Evolutionary conservation across 108 stramenopile species (phyloP), one percentile per base, ranked within the genome.

Genomic region (Bacterosira constricta): DNA sequence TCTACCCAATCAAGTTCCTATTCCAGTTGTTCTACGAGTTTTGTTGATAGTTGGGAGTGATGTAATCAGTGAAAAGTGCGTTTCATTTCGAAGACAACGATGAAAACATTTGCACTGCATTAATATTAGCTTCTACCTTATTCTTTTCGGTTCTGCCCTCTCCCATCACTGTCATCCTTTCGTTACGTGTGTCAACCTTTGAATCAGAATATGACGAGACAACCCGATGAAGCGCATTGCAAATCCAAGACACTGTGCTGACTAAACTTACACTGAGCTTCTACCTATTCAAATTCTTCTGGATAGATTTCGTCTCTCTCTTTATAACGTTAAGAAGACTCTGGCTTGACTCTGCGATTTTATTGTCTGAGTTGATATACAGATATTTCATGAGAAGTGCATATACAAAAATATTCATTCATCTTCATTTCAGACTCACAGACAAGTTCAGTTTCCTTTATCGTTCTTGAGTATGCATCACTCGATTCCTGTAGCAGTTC

Each of bases 301-400:
- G 63, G n/a, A 64, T 45, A 8, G 56, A 31, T 50, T 70, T 70
- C 10, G 83, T 86, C 64, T 94, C 93, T 18, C 93, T 76, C 67
- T 86, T 87, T 53, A 94, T 86, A 4, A 94, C 91, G 56, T 92
- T 85, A 26, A 94, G 81, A 23, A 94, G 67, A 0, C 90, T 94
- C 50, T 90, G 87, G 29, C 87, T 88, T n/a, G 75, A 79, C 73
- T 94, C 91, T 34, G 91, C 66, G 29, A 94, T 94, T 84, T 94
- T 93, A 85, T 88, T 90, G 67, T 94, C 63, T 64, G 11, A 18
- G n/a, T n/a, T n/a, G n/a, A n/a, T n/a, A n/a, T n/a, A n/a, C n/a
- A n/a, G n/a, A n/a, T n/a, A n/a, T n/a, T n/a, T n/a, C n/a, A n/a
- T n/a, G n/a, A n/a, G n/a, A n/a, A n/a, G n/a, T n/a, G n/a, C n/a